Conservation (phyloP, 148 eudicot genomes). For the Suaeda aralocaspica region DNA sequence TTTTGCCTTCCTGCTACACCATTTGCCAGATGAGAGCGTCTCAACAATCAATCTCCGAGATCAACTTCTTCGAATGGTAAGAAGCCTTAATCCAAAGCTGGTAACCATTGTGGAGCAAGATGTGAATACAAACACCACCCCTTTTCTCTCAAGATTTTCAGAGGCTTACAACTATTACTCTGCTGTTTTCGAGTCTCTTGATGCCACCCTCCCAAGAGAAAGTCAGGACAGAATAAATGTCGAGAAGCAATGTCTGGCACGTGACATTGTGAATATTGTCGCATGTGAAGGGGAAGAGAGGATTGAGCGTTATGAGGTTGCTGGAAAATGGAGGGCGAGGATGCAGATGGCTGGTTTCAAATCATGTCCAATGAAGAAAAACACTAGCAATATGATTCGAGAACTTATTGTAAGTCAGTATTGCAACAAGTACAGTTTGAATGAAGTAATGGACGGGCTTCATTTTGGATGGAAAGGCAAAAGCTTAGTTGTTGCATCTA, state of each 20-base stretch:
- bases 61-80: slow-evolving; percentile 83
- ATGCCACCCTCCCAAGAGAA: slow-evolving; percentile 66
- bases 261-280: slow-evolving; percentile 75
- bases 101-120: slow-evolving; percentile 93
- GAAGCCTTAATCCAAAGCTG: slow-evolving; percentile 68
- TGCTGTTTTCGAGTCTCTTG: slow-evolving; percentile 78
- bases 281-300: slow-evolving; percentile 98
- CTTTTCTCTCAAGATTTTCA: slow-evolving; percentile 64
- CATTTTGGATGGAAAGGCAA: slow-evolving; percentile 89
- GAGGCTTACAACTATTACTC: slow-evolving; percentile 78
- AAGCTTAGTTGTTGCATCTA: slow-evolving; percentile 66
- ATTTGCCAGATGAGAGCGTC: slow-evolving; percentile 99
- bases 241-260: slow-evolving; percentile 86
- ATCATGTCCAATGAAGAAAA: slow-evolving; percentile 38
- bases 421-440: slow-evolving; percentile 52
- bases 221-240: slow-evolving; percentile 88
- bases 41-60: slow-evolving; percentile 74
- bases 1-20: slow-evolving; percentile 91
- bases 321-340: slow-evolving; percentile 96
- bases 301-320: slow-evolving; percentile 86
- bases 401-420: slow-evolving; percentile 53
- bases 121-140: slow-evolving; percentile 87
- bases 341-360: slow-evolving; percentile 94
- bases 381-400: slow-evolving; percentile 35
- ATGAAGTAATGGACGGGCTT: slow-evolving; percentile 52